Conservation (phyloP, 179 eudicot genomes). For the Dionaea muscipula region DNA sequence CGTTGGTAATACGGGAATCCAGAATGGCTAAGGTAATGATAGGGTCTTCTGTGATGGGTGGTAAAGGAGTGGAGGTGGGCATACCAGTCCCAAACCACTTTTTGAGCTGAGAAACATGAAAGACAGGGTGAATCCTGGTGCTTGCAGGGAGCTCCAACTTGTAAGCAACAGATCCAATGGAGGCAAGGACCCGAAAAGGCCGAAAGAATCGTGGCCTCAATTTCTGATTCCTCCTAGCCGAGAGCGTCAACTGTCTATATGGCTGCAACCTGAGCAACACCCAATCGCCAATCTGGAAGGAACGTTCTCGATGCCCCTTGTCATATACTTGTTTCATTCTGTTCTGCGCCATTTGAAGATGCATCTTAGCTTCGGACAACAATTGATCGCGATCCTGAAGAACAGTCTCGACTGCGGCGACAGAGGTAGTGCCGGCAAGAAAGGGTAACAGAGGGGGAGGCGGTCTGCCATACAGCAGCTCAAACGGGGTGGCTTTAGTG, state of each 20-base stretch:
- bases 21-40: no score
- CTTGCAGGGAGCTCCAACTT: not conserved
- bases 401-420: not conserved
- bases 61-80: no score
- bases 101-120: no score
- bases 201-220: not conserved
- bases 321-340: not conserved
- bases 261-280: slow-evolving; percentile 3
- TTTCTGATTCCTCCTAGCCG: not conserved
- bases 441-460: not conserved
- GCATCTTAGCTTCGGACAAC: not conserved
- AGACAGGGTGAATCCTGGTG: not conserved
- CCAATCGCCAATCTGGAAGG: not conserved
- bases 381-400: not conserved
- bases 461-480: slow-evolving; percentile 3
- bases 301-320: not conserved
- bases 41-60: no score
- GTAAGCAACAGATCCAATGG: not conserved
- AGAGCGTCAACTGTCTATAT: not conserved
- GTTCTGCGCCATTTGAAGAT: slow-evolving; percentile 1
- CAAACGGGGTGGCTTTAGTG: not conserved
- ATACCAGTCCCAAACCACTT: no score
- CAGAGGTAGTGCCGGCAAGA: not conserved
- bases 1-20: no score
- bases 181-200: not conserved